phyloP scores from a whole-genome alignment of 495 filamentous ascomycete species.

The Neurospora discreta region DNA sequence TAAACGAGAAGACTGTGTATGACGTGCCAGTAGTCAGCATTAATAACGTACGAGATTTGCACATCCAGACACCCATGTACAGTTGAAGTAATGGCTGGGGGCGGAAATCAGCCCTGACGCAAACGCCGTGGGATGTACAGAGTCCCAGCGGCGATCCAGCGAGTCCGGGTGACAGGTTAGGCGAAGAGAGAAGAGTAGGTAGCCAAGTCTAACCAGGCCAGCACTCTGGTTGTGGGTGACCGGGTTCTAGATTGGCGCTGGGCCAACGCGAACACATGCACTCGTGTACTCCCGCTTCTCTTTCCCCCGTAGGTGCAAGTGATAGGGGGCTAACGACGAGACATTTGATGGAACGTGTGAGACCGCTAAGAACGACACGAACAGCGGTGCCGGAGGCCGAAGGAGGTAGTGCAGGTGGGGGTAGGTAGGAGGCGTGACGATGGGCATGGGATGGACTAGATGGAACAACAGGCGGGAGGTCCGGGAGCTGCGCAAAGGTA shows the following conservation, averaged over 20 bases:
- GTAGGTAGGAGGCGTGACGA: background rate
- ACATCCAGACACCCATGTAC: background rate
- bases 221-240: background rate
- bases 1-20: constrained; percentile 46
- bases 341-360: background rate
- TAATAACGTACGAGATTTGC: constrained; percentile 10
- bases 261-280: background rate
- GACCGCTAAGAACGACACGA: background rate
- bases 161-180: background rate
- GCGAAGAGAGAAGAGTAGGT: background rate
- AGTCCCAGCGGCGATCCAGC: constrained; percentile 1
- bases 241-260: background rate
- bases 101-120: background rate
- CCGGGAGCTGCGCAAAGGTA: background rate
- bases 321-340: background rate
- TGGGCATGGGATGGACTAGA: background rate
- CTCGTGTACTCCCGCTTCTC: background rate
- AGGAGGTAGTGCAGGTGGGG: background rate
- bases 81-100: background rate
- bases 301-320: background rate
- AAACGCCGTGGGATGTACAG: background rate
- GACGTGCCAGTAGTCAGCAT: constrained; percentile 18
- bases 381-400: background rate
- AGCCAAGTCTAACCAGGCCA: background rate
- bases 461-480: background rate